Percentiles rank a stretch among this genome's conserved stretches.
Conservation (phyloP, 2,329 filamentous ascomycete genomes). For the Aschersonia sp. region DNA sequence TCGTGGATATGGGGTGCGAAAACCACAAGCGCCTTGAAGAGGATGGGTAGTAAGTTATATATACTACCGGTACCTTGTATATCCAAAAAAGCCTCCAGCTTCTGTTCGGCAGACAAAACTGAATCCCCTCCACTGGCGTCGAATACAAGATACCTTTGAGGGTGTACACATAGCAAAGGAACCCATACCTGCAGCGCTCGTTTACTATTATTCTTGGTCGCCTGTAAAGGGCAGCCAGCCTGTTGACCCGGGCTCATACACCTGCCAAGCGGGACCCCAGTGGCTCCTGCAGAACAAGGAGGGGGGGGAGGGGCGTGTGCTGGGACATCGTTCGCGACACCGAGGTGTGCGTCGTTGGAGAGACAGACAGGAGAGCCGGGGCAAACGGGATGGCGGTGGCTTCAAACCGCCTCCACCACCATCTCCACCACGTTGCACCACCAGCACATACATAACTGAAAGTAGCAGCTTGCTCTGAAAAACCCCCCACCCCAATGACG, state of each 20-base stretch:
- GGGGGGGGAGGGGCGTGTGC: constrained; percentile 1
- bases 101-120: not conserved
- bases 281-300: not conserved
- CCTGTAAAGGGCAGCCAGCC: constrained; percentile 1
- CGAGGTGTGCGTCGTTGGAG: not conserved
- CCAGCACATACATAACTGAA: not conserved
- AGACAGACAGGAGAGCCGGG: not conserved
- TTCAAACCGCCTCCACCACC: not conserved
- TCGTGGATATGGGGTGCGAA: not conserved
- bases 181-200: constrained; percentile 2
- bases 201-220: constrained; percentile 1
- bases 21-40: not conserved
- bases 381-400: constrained; percentile 1
- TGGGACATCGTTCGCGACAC: not conserved
- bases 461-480: not conserved
- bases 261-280: constrained; percentile 1
- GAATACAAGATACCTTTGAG: not conserved
- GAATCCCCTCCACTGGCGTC: not conserved
- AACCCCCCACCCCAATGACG: not conserved
- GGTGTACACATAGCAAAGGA: not conserved
- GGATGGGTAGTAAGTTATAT: constrained; percentile 3
- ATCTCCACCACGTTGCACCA: not conserved
- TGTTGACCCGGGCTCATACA: not conserved
- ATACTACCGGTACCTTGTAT: not conserved
- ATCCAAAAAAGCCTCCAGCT: not conserved